Evolutionary conservation across 2,329 filamentous ascomycete genomes (phyloP).

Genomic region (Fusarium paranaense): DNA sequence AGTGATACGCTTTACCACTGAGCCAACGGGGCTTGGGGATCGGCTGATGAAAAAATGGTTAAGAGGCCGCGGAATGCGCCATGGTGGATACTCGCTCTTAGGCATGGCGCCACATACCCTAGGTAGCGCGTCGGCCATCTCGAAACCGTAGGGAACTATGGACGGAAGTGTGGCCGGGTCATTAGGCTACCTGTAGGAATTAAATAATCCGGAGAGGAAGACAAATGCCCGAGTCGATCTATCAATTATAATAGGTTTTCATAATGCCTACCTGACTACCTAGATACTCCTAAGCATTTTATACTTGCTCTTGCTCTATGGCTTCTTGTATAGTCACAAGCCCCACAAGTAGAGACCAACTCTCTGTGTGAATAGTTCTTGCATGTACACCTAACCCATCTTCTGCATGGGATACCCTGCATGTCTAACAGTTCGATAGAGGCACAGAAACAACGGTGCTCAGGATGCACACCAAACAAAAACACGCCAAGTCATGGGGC

Average conservation of each 20-base stretch:
- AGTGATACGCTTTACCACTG: constrained; percentile 39
- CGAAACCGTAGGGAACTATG: background rate
- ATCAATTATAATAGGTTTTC: background rate
- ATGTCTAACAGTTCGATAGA: background rate
- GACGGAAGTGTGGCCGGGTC: background rate
- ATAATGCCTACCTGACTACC: background rate
- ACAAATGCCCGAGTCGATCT: background rate
- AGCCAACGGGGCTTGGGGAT: constrained; percentile 23
- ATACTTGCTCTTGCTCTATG: background rate
- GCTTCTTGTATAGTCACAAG: background rate
- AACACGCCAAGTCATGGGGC: background rate
- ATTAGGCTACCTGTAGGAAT: background rate
- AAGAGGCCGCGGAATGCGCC: background rate
- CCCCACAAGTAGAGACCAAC: background rate
- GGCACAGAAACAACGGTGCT: background rate
- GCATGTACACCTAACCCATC: background rate
- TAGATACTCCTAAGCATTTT: background rate
- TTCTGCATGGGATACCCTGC: background rate
- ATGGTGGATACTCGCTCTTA: background rate
- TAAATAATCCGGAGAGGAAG: background rate
- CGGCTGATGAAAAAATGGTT: background rate
- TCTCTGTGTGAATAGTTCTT: background rate
- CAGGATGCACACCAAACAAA: background rate
- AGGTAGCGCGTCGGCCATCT: no score
- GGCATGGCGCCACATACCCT: background rate